Evolutionary conservation across 441 rosid genomes (phyloP), one percentile per base, ranked within the genome.

Genomic region (Pelargonium myrrhifolium): DNA sequence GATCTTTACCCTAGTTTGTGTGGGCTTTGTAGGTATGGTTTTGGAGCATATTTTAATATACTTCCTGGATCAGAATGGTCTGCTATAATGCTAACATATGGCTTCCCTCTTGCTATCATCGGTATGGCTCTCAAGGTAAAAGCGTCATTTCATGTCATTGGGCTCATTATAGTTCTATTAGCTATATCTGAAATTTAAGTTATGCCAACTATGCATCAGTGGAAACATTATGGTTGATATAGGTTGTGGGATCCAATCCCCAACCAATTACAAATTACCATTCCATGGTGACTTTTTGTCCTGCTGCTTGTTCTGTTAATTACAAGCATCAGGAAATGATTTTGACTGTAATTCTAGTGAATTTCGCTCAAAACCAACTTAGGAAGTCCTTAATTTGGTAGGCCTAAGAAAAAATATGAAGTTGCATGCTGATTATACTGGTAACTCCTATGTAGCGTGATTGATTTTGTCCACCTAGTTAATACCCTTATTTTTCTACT

Each of bases 31-130:
- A 93, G 99, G 73, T 89, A 91, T 45, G 99, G 96, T 69, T 91
- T 93, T 71, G 96, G 97, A 20, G 99, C 99, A 0, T 93, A 93
- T 69, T 93, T 93, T 66, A 93, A 85, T 72, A 78, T 93, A 77
- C 87, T 93, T 24, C 96, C 97, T 0, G 97, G 99, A 72, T 86
- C 99, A 28, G 99, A 93, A 70, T 91, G 99, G 99, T 89, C 99
- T 0, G 99, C 96, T 2, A 18, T 93, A 51, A 89, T 91, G 97
- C 80, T 93, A 37, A 93, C 99, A 2, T 93, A 91, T 81, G 96
- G 99, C 37, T 93, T 93, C 68, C 97, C 99, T 31, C 96, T 91
- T 74, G 93, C 99, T 43, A 85, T 93, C 21, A 94, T 94, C 1
- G 99, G 99, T 70, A 94, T 91, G 97, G 97, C 96, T 62, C 89